Evolutionary conservation across 163 green algal genomes (phyloP), one percentile per base, ranked within the genome.

Genomic region (Scenedesmus sp.): DNA sequence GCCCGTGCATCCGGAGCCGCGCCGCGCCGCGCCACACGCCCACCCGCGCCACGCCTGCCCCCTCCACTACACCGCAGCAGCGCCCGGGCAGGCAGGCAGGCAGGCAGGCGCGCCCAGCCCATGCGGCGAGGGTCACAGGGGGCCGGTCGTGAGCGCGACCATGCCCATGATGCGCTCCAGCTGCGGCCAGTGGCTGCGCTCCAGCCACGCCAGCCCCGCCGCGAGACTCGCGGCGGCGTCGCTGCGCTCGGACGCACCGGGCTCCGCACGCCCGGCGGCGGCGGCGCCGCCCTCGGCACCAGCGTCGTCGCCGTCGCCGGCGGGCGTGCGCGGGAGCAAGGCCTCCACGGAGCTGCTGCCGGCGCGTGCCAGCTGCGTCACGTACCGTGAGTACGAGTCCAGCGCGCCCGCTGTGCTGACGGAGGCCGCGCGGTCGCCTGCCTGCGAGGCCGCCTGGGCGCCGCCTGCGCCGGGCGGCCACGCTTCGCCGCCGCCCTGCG

Each of bases 141-240:
- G 53, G 18, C 54, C 69, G 13, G 69, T 77, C 14, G 69, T 77
- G 48, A 77, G 29, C 1, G 54, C 69, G 10, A 77, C 67, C 18
- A 77, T 53, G 14, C 54, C 33, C 69, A 77, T 77, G 24, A 77
- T 24, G 10, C 69, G 39, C n/a, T 77, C 69, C 69, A 77, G 26
- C 54, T 77, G 69, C 36, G 57, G 50, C 20, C 69, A 77, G 69
- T 36, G 48, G 48, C 54, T 51, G 34, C 66, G 58, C 69, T 77
- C 67, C 33, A 50, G 60, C 60, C n/a, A 9, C 33, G 36, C 31
- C 60, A 67, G 22, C 47, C 15, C 7, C 29, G 26, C 31, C 29
- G 29, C 29, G 48, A 13, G 31, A 67, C 31, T 67, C 60, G 2
- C n/a, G 62, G 15, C 36, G 39, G 22, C 14, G 36, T 22, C 45